Evolutionary conservation across 768 basidiomycete species (phyloP).

Genomic region (Lactarius sanguifluus): DNA sequence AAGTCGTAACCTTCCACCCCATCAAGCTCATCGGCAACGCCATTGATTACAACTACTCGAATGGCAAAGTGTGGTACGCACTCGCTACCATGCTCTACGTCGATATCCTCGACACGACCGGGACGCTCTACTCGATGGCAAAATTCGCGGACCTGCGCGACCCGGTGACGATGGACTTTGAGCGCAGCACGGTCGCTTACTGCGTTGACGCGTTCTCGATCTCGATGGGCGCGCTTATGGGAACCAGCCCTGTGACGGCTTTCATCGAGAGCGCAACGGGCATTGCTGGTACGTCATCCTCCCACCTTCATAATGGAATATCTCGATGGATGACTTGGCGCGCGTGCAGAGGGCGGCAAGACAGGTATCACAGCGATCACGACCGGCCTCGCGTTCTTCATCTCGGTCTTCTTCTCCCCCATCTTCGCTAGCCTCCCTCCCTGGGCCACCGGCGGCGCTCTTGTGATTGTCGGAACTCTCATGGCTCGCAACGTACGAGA

Average conservation of each 20-base stretch:
- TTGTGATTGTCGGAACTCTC: conserved; percentile 80
- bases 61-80: conserved; percentile 83
- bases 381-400: conserved; percentile 72
- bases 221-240: conserved; percentile 77
- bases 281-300: conserved; percentile 51
- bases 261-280: conserved; percentile 83
- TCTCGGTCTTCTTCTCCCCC: conserved; percentile 85
- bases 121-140: conserved; percentile 88
- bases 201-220: conserved; percentile 82
- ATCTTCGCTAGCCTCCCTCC: conserved; percentile 84
- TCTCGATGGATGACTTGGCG: conserved; percentile 20
- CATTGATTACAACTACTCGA: conserved; percentile 47
- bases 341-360: conserved; percentile 71
- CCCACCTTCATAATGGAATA: neutral
- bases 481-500: conserved; percentile 84
- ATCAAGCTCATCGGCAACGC: conserved; percentile 62
- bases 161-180: conserved; percentile 82
- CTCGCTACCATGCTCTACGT: conserved; percentile 88
- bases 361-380: conserved; percentile 80
- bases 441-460: conserved; percentile 86
- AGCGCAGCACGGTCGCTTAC: conserved; percentile 78
- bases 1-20: conserved; percentile 75
- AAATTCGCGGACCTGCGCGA: conserved; percentile 86
- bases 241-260: conserved; percentile 79
- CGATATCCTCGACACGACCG: conserved; percentile 66